Base-by-base conservation (phyloP, 371 early-diverging fungal genomes). In the Zychaea mexicana region DNA sequence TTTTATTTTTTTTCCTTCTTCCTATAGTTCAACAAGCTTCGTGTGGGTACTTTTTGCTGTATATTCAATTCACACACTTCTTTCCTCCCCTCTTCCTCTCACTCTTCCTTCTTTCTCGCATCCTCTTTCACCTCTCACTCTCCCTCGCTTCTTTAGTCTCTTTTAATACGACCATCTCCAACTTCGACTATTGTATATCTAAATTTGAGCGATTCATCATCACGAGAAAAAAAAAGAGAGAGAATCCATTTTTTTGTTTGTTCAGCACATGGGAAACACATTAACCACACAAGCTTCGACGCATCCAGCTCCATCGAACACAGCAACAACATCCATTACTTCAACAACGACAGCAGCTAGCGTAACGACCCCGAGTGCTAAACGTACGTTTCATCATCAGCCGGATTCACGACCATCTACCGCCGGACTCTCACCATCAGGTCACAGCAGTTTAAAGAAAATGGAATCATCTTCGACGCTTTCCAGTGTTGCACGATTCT, bases 391-490 rank as follows among this genome's bases (percentile, higher is more conserved):
- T 30, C 57, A 28, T 32, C 66, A 71, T 62, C 65, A 58, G 10
- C 45, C 60, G 21, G 66, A 65, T 53, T 68, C 72, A 39, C 69
- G 73, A 61, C 77, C 77, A n/a, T 77, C 76, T 33, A 70, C 72
- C 26, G 65, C 67, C 21, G 68, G 69, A 24, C 60, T 64, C 24
- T 64, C 64, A 22, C 62, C 72, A 52, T 64, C 72, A 54, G 62
- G 53, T n/a, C 46, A 62, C 19, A 54, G 62, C 30, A 62, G 62
- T 36, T 49, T 62, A 53, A 28, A 42, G 42, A 62, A 62, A 62
- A 62, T 53, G 64, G 71, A 69, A 30, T 81, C 81, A 21, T 76
- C 78, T 27, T 76, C 76, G 3, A 77, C 81, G 0, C 55, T 81
- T 54, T 76, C 78, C 0, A 81, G 78, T 63, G 49, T 71, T 45